Base-by-base conservation (phyloP, 345 rosid genomes). In the Dimocarpus longan region DNA sequence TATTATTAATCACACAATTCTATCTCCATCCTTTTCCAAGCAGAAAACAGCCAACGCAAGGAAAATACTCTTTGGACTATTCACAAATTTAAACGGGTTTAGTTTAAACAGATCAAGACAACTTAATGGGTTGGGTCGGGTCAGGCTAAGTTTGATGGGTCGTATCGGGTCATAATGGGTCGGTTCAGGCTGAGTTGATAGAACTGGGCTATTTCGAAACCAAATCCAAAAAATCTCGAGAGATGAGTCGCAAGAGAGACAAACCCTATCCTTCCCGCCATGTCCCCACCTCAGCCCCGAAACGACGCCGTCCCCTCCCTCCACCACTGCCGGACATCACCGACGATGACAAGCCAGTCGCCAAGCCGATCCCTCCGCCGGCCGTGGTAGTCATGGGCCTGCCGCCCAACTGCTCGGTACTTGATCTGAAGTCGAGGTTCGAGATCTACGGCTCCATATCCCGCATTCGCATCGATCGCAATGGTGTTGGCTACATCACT, bases 361-460 rank as follows among this genome's bases (percentile, higher is more conserved):
- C 46, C 1, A 93, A 88, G 81, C 89, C 85, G 3, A 81, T 84
- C 0, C 90, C 95, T 10, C 95, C 98, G 0, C 94, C 93, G 2
- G 90, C 92, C 9, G 82, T 95, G 5, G 84, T 91, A 18, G 89
- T 89, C 8, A 78, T 60, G 79, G 98, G 95, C 16, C 86, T 95
- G 68, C 76, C 91, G 8, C 77, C 79, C 32, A 81, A 84, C 80
- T 91, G 93, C 76, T 92, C 99, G n/a, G 99, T 95, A 11, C 89
- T 95, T 40, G 98, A 93, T 83, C 87, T 95, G 65, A 95, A 95
- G 85, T 92, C 95, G 5, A 88, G 95, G 79, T 92, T 95, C 89
- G 95, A 92, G 95, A 92, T 95, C 87, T 92, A 93, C 88, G 98
- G 99, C 21, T 63, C 97, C 3, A 89, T 95, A 63, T 93, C 97